Evolutionary conservation across 352 stramenopile genomes (phyloP).

Genomic region (Saprolegnia diclina): DNA sequence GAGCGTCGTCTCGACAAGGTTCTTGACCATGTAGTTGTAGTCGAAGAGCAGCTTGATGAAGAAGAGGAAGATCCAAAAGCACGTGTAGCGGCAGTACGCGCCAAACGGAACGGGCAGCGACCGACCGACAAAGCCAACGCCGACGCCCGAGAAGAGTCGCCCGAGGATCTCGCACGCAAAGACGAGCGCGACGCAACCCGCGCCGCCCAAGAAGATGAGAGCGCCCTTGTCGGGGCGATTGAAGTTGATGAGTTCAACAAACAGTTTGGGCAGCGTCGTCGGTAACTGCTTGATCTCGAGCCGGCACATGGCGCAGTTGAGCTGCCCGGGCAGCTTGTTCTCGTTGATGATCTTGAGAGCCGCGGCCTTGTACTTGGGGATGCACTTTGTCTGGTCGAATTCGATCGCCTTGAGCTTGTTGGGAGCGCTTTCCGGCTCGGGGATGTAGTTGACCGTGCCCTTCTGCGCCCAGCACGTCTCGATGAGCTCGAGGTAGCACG

Average conservation of each 20-base stretch:
- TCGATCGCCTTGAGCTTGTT: conserved; percentile 28
- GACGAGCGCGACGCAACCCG: conserved; percentile 23
- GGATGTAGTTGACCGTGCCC: conserved; percentile 31
- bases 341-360: conserved; percentile 49
- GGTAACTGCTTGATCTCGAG: conserved; percentile 47
- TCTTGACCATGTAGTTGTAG: conserved; percentile 34
- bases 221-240: conserved; percentile 25
- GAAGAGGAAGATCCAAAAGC: conserved; percentile 32
- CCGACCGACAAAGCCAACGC: conserved; percentile 30
- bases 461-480: conserved; percentile 57
- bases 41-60: conserved; percentile 29
- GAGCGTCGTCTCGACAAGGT: conserved; percentile 29
- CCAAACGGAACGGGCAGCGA: conserved; percentile 28
- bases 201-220: conserved; percentile 22
- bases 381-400: conserved; percentile 60
- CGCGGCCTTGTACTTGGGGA: conserved; percentile 40
- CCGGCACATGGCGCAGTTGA: conserved; percentile 77
- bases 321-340: conserved; percentile 36
- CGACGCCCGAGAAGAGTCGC: conserved; percentile 29
- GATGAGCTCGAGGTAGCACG: conserved; percentile 66
- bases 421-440: conserved; percentile 30
- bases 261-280: conserved; percentile 6
- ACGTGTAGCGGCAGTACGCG: conserved; percentile 31
- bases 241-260: conserved; percentile 20
- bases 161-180: conserved; percentile 28